phyloP scores from a whole-genome alignment of 1,284 basidiomycete genomes.

The Flammula alnicola region DNA sequence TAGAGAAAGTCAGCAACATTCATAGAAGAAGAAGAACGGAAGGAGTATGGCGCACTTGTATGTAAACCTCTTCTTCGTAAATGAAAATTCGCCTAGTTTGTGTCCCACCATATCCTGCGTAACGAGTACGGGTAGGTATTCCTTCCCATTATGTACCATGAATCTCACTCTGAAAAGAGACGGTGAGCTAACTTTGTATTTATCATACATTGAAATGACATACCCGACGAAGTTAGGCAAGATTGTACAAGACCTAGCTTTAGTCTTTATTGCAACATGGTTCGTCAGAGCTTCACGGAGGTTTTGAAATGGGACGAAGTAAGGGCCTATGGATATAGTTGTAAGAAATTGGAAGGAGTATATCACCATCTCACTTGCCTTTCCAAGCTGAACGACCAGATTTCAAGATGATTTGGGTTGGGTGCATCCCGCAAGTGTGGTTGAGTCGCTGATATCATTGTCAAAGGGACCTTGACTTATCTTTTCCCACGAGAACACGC shows the following conservation, averaged over 20 bases:
- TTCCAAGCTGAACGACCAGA: conserved; percentile 57
- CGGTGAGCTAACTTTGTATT: background rate
- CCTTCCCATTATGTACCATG: conserved; percentile 93
- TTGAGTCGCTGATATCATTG: no score
- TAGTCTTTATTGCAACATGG: conserved; percentile 88
- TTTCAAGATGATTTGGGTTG: conserved; percentile 43
- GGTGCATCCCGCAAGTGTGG: conserved; percentile 38
- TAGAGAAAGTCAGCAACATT: conserved; percentile 1
- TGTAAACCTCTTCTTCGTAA: conserved; percentile 82
- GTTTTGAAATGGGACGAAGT: conserved; percentile 94
- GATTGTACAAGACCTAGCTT: conserved; percentile 91
- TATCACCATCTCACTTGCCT: conserved; percentile 35
- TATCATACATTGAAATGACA: conserved; percentile 24
- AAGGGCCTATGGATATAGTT: conserved; percentile 69
- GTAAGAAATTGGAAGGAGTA: background rate
- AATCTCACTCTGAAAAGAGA: conserved; percentile 69
- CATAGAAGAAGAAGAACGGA: conserved; percentile 1
- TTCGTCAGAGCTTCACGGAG: conserved; percentile 83
- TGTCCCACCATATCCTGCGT: conserved; percentile 99
- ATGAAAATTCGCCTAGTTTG: conserved; percentile 94
- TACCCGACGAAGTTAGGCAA: conserved; percentile 95
- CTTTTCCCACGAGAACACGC: no score
- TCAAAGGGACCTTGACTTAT: no score
- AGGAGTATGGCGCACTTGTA: conserved; percentile 67
- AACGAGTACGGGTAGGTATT: conserved; percentile 85